Evolutionary conservation across 2,329 filamentous ascomycete genomes (phyloP).

Genomic region (Fusarium stilboides): DNA sequence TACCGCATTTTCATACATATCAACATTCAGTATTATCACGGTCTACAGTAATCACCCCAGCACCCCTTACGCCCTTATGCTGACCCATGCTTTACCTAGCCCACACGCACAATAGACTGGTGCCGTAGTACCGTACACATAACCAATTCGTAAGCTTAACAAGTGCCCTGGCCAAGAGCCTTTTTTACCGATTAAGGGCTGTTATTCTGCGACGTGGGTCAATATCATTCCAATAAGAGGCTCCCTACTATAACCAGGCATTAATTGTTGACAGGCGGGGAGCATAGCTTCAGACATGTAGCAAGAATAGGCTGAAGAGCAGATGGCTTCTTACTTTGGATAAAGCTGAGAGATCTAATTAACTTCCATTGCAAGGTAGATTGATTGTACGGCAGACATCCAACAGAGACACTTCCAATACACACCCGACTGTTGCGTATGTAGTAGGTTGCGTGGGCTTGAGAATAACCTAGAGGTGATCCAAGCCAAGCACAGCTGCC

Average conservation of each 20-base stretch:
- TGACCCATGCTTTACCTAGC: conserved; percentile 20
- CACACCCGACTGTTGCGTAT: conserved; percentile 5
- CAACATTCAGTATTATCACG: conserved; percentile 3
- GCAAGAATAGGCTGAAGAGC: conserved; percentile 5
- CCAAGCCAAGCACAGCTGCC: conserved; percentile 22
- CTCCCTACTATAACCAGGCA: conserved; percentile 22
- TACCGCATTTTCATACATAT: conserved; percentile 1
- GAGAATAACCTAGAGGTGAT: conserved; percentile 8
- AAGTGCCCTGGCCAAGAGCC: conserved; percentile 20
- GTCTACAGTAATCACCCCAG: conserved; percentile 14
- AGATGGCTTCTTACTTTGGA: not conserved
- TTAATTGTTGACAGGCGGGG: conserved; percentile 15
- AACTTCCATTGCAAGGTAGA: no score
- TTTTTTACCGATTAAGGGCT: conserved; percentile 12
- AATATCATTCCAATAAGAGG: conserved; percentile 37
- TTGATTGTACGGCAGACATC: no score
- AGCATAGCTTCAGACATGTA: not conserved
- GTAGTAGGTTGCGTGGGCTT: conserved; percentile 16
- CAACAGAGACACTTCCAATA: conserved; percentile 2
- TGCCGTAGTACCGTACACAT: conserved; percentile 18
- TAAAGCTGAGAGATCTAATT: conserved; percentile 12
- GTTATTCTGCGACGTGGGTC: conserved; percentile 34
- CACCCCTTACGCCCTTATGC: conserved; percentile 39
- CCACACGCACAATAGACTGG: conserved; percentile 16
- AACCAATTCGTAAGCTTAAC: conserved; percentile 27